Conservation (phyloP, 2,329 filamentous ascomycete species). For the Scedosporium dehoogii region DNA sequence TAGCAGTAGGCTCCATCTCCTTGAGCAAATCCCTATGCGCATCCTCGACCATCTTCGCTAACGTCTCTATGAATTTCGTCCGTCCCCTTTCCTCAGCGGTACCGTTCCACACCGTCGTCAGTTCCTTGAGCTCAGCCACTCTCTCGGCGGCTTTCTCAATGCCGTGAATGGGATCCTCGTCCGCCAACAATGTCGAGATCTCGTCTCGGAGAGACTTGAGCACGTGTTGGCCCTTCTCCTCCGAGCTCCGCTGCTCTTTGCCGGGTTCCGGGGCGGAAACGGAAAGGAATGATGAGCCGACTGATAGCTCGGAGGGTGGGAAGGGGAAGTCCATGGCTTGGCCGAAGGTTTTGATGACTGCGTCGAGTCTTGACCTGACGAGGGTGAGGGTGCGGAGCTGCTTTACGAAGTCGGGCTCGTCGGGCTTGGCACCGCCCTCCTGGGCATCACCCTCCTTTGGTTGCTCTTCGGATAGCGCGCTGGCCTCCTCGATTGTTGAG, state of each 20-base stretch:
- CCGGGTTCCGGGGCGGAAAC: conserved; percentile 77
- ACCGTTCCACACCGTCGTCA: conserved; percentile 84
- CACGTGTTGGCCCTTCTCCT: conserved; percentile 82
- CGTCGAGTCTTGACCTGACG: conserved; percentile 75
- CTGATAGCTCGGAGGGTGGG: conserved; percentile 75
- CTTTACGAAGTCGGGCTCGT: conserved; percentile 59
- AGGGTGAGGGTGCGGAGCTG: conserved; percentile 74
- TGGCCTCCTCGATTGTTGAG: conserved; percentile 10
- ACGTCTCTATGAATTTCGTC: conserved; percentile 66
- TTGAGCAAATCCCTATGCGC: conserved; percentile 42
- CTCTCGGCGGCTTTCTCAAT: conserved; percentile 63
- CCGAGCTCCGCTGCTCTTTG: conserved; percentile 53
- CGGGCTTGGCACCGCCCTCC: conserved; percentile 10
- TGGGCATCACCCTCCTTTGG: conserved; percentile 1
- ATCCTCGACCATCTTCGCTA: conserved; percentile 79
- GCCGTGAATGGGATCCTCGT: conserved; percentile 50
- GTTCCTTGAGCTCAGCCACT: conserved; percentile 66
- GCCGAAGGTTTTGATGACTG: conserved; percentile 84
- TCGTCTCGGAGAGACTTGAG: conserved; percentile 61
- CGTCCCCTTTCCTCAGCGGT: conserved; percentile 89
- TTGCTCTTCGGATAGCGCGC: background rate
- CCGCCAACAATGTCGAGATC: conserved; percentile 55
- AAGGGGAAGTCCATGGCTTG: conserved; percentile 94
- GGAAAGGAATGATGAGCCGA: conserved; percentile 78
- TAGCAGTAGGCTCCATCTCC: conserved; percentile 38